A percentile compares a stretch with the other conserved stretches of the same genome.
phyloP scores from a whole-genome alignment of 495 filamentous ascomycete genomes.

The Aspergillus bridgeri region DNA sequence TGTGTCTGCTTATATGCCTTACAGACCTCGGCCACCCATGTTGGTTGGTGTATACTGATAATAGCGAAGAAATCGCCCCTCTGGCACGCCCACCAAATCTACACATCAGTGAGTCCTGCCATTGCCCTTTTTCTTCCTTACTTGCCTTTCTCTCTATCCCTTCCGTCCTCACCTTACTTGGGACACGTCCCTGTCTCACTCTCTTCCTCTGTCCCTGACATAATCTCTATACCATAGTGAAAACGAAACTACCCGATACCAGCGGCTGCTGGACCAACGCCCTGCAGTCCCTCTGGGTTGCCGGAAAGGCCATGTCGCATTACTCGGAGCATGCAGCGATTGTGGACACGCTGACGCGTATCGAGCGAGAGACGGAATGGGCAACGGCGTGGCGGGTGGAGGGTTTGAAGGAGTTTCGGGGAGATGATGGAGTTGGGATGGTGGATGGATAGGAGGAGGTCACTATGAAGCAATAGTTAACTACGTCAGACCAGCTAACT shows the following conservation, averaged over 20 bases:
- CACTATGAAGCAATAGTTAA: too few species aligned
- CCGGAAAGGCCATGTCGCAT: constrained; percentile 44
- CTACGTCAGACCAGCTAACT: too few species aligned
- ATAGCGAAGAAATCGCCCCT: constrained; percentile 35
- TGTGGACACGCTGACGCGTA: constrained; percentile 32
- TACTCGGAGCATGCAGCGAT: constrained; percentile 41
- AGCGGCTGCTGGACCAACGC: constrained; percentile 47
- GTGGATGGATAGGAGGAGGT: background rate
- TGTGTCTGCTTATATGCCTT: background rate
- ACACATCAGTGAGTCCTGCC: constrained; percentile 27
- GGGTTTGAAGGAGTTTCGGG: constrained; percentile 44
- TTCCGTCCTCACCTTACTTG: too few species aligned
- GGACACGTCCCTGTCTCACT: too few species aligned
- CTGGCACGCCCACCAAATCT: constrained; percentile 47
- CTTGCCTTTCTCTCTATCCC: background rate
- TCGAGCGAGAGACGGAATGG: constrained; percentile 45
- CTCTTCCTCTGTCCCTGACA: too few species aligned
- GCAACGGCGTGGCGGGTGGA: constrained; percentile 40
- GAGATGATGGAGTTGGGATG: constrained; percentile 25
- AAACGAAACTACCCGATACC: constrained; percentile 6
- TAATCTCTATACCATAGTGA: too few species aligned
- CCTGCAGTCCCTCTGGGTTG: constrained; percentile 46
- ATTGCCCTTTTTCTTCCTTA: background rate
- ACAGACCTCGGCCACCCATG: background rate
- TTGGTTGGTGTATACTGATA: too few species aligned